Conservation (phyloP, 495 filamentous ascomycete genomes). For the Aspergillus campestris region DNA sequence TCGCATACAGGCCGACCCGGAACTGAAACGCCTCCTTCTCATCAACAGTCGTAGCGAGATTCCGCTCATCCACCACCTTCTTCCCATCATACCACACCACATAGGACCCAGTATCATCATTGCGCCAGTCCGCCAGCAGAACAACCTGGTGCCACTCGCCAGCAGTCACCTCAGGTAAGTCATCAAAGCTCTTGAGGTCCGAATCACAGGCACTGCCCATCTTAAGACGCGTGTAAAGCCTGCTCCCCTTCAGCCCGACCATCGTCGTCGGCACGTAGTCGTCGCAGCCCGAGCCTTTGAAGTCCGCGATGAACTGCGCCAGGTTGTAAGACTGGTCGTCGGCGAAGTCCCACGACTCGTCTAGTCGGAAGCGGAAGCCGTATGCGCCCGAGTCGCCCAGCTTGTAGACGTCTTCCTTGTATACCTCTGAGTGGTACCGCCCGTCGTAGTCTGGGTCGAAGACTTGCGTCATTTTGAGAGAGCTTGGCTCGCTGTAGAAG, state of each 20-base stretch:
- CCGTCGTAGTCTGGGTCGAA: slow-evolving; percentile 38
- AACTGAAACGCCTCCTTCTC: slow-evolving; percentile 43
- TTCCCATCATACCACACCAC: slow-evolving; percentile 44
- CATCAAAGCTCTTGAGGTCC: slow-evolving; percentile 19
- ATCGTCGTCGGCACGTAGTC: slow-evolving; percentile 46
- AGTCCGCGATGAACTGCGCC: slow-evolving; percentile 50
- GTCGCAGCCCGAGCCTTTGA: slow-evolving; percentile 39
- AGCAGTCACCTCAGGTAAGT: slow-evolving; percentile 29
- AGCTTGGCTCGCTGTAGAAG: slow-evolving; percentile 33
- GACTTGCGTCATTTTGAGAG: slow-evolving; percentile 46
- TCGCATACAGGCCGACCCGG: slow-evolving; percentile 47
- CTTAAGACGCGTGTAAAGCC: slow-evolving; percentile 41
- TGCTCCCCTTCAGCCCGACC: slow-evolving; percentile 41
- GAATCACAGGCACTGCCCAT: slow-evolving; percentile 35
- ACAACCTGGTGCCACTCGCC: slow-evolving; percentile 44
- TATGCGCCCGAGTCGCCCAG: slow-evolving; percentile 45
- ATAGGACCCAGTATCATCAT: slow-evolving; percentile 37
- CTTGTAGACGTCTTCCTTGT: slow-evolving; percentile 37
- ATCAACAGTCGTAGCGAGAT: slow-evolving; percentile 37
- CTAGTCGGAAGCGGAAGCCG: slow-evolving; percentile 47
- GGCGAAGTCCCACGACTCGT: slow-evolving; percentile 40
- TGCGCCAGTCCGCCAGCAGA: slow-evolving; percentile 42
- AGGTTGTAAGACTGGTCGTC: slow-evolving; percentile 43
- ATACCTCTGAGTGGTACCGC: slow-evolving; percentile 50
- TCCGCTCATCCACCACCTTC: slow-evolving; percentile 36